Base-by-base conservation (phyloP, 768 basidiomycete species). In the Trametes meyenii region DNA sequence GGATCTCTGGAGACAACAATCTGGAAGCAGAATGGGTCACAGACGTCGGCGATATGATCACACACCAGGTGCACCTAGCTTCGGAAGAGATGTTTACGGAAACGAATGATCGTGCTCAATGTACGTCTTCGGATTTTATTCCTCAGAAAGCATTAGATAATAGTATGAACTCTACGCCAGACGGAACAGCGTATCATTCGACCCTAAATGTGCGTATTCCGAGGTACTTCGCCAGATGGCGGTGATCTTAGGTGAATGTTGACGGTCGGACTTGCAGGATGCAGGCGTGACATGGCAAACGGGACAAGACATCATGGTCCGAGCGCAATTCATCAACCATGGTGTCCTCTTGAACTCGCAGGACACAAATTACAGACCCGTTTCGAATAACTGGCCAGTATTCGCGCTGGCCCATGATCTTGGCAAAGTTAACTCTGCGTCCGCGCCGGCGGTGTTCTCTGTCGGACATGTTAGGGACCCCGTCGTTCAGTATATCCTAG, bases 141-240 rank as follows among this genome's bases (percentile, higher is more conserved):
- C n/a, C n/a, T 13, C 36, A 17, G 2, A 17, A 13, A 11, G n/a
- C 53, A 5, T 19, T 23, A n/a, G n/a, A 2, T 2, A n/a, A 39
- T 12, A 21, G 7, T 12, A 17, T 46, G 5, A 13, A 33, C 23
- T 19, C 49, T 24, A 35, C 29, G 13, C 11, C 40, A 89, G 87
- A 88, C 71, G 87, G 87, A n/a, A 82, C 84, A 23, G 85, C 81
- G 2, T 85, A 80, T 70, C 87, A 88, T 63, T 83, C 86, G 0
- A 83, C 81, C 0, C 65, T 48, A 42, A 74, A 66, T 60, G 74
- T 73, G 53, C 33, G 68, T 56, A 19, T 12, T 10, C 4, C 12
- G 5, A 12, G 17, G 17, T 19, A 16, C 10, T 5, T 6, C 16
- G 21, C 2, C 5, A 4, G 21, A 1, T 33, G 38, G 13, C 10